Conservation (phyloP, 495 filamentous ascomycete species). For the Geoglossum glabrum region DNA sequence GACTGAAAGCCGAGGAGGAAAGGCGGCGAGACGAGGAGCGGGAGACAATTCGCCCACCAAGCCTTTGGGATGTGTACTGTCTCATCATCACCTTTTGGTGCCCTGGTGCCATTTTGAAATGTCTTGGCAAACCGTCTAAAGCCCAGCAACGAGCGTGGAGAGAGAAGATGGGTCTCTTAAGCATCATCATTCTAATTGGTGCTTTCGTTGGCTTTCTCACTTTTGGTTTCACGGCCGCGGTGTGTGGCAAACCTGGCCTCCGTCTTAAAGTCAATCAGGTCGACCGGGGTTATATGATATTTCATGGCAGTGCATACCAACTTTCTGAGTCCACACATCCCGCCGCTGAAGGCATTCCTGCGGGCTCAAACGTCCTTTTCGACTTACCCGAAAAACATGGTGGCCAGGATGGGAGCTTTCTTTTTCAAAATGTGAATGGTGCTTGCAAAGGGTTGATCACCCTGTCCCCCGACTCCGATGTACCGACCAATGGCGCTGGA, state of each 20-base stretch:
- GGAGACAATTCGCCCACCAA: slow-evolving; percentile 57
- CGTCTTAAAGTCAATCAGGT: slow-evolving; percentile 71
- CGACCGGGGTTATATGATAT: slow-evolving; percentile 71
- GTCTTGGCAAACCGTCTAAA: slow-evolving; percentile 73
- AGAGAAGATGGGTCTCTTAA: slow-evolving; percentile 95
- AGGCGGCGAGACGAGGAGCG: slow-evolving; percentile 41
- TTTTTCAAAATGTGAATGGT: slow-evolving; percentile 98
- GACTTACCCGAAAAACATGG: slow-evolving; percentile 63
- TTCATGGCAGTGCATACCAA: slow-evolving; percentile 80
- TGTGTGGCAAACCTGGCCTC: slow-evolving; percentile 49
- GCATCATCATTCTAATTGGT: slow-evolving; percentile 75
- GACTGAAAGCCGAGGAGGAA: slow-evolving; percentile 30
- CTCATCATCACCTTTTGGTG: slow-evolving; percentile 86
- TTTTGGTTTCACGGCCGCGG: slow-evolving; percentile 81
- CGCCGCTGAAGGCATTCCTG: slow-evolving; percentile 54
- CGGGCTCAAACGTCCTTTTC: slow-evolving; percentile 53
- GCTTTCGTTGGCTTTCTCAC: slow-evolving; percentile 87
- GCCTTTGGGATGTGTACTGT: slow-evolving; percentile 91
- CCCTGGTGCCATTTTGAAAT: slow-evolving; percentile 63
- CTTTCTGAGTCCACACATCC: slow-evolving; percentile 57
- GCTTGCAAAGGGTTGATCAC: slow-evolving; percentile 88
- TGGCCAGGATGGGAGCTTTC: slow-evolving; percentile 81
- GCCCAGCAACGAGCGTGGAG: slow-evolving; percentile 88
- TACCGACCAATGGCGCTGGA: slow-evolving; percentile 52
- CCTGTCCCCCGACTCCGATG: slow-evolving; percentile 41